phyloP scores from a whole-genome alignment of 345 rosid species.

The Eucalyptus camaldulensis region DNA sequence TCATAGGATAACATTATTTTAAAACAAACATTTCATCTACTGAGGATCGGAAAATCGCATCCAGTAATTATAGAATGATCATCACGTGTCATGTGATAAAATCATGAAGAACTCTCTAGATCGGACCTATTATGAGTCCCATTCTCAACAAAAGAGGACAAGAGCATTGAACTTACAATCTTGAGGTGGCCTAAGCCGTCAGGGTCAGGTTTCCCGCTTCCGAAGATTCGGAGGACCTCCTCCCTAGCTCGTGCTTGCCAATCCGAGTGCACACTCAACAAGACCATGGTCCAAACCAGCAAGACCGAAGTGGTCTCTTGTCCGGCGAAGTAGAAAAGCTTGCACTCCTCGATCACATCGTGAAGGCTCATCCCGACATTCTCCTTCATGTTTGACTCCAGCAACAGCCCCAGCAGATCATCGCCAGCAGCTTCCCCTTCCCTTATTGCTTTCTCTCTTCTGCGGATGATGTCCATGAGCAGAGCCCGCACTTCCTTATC shows the following conservation, averaged over 20 bases:
- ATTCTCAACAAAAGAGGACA: not conserved
- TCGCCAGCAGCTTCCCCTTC: not conserved
- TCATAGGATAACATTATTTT: not conserved
- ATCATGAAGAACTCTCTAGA: not conserved
- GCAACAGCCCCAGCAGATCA: not conserved
- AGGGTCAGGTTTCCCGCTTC: constrained; percentile 15
- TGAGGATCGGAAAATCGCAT: not conserved
- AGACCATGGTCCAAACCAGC: constrained; percentile 41
- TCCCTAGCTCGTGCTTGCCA: constrained; percentile 53
- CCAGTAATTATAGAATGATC: not conserved
- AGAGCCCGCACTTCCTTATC: not conserved
- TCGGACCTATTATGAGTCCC: not conserved
- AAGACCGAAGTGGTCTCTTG: constrained; percentile 44
- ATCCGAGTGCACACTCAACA: constrained; percentile 30
- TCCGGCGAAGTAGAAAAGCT: constrained; percentile 55
- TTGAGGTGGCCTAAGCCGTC: constrained; percentile 22
- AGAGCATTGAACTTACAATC: not conserved
- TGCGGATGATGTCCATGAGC: not conserved
- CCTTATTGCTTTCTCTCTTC: not conserved
- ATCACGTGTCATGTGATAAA: not conserved
- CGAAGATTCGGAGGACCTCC: constrained; percentile 25
- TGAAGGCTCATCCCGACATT: not conserved
- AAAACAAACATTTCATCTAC: not conserved
- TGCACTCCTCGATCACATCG: constrained; percentile 15
- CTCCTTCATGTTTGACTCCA: not conserved